phyloP scores from a whole-genome alignment of 164 flowering plant genomes.

The Macadamia tetraphylla region DNA sequence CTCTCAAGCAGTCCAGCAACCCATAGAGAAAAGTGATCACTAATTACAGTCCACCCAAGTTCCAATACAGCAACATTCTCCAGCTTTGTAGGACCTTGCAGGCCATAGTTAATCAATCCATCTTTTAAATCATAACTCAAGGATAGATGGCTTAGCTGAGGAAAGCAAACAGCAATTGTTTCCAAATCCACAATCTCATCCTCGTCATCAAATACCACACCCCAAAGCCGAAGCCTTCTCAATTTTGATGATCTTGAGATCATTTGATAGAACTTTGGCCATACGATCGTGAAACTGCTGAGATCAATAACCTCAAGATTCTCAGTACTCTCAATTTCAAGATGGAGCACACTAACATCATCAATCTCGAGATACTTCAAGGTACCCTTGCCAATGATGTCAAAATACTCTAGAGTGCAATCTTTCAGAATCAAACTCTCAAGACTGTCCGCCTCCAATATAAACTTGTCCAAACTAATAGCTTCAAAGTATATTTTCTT shows the following conservation, averaged over 20 bases:
- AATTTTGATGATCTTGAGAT: constrained; percentile 70
- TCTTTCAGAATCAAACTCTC: constrained; percentile 72
- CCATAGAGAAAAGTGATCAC: constrained; percentile 52
- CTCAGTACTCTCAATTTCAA: constrained; percentile 71
- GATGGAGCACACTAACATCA: constrained; percentile 77
- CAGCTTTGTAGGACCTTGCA: constrained; percentile 54
- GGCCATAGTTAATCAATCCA: constrained; percentile 48
- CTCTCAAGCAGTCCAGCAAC: constrained; percentile 33
- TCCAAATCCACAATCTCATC: constrained; percentile 79
- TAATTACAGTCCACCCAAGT: constrained; percentile 75
- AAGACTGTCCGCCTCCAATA: constrained; percentile 74
- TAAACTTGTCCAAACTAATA: constrained; percentile 73
- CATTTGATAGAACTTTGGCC: constrained; percentile 79
- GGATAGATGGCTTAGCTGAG: constrained; percentile 57
- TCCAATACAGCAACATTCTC: constrained; percentile 65
- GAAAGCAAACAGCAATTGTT: constrained; percentile 64
- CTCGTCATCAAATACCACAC: constrained; percentile 78
- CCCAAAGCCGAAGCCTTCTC: constrained; percentile 79
- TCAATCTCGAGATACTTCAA: constrained; percentile 65
- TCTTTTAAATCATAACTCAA: constrained; percentile 70
- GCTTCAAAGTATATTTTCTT: constrained; percentile 66
- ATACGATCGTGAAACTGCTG: constrained; percentile 76
- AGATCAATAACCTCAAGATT: constrained; percentile 82
- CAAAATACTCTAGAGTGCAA: constrained; percentile 70
- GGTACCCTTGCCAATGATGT: constrained; percentile 69